Evolutionary conservation across 306 rosid species (phyloP), one percentile per base, ranked within the genome.

Genomic region (Mimosa bimucronata): DNA sequence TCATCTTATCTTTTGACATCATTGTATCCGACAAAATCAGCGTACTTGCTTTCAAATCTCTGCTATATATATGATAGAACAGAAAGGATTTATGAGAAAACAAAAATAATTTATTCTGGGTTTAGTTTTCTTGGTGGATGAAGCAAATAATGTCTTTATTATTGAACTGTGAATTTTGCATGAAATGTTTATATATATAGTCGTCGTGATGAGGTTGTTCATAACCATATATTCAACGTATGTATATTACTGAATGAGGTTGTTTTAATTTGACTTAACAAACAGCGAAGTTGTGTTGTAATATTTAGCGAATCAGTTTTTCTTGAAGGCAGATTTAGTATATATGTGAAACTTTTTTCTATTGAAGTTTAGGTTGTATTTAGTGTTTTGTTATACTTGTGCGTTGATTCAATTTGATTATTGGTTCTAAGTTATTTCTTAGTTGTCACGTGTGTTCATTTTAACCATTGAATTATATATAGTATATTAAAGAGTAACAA

Each of bases 201-300:
- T 80, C 69, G 25, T 66, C 68, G 65, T 25, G 60, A n/a, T 26
- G 61, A 9, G 79, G 66, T 38, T 72, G 57, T 11, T 71, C 15
- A 7, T 18, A n/a, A 25, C 45, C 38, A 75, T 66, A 75, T 66
- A 31, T 14, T 14, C 45, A 28, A n/a, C 21, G 72, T 66, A 6
- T 18, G 44, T 15, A 66, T 34, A 70, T 60, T 16, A 61, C 71
- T 60, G 40, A 25, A 38, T 60, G 31, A 40, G 37, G 40, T 28
- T 38, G 31, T 53, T 52, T 28, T 45, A 23, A 31, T 73, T 67
- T 67, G 73, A 40, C 23, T 40, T 23, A 41, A 68, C 73, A 5
- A 40, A 68, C 11, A 40, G 2, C 29, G 30, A 19, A 19, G 3
- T 67, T n/a, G 11, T 40, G 10, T 12, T 23, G 18, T 58, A 58